Conservation (phyloP, 495 filamentous ascomycete genomes). For the Penicillium maclennaniae region DNA sequence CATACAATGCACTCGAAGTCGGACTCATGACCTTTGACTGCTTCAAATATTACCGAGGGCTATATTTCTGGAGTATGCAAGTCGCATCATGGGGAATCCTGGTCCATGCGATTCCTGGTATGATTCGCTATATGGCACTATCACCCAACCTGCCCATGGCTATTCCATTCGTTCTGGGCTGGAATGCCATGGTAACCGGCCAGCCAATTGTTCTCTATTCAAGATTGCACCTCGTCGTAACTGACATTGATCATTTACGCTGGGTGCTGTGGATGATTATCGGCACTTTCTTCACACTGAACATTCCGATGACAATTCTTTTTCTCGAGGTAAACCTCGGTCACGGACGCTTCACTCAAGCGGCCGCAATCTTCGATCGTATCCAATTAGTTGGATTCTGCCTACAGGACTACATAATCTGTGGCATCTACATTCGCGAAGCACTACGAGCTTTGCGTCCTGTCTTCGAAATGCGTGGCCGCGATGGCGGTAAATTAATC, state of each 20-base stretch:
- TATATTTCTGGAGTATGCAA: constrained; percentile 41
- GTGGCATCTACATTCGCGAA: constrained; percentile 51
- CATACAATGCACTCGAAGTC: constrained; percentile 31
- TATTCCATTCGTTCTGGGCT: constrained; percentile 43
- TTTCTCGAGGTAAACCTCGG: constrained; percentile 33
- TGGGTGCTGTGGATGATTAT: constrained; percentile 54
- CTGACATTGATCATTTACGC: constrained; percentile 35
- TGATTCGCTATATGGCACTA: not conserved
- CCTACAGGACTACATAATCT: constrained; percentile 55
- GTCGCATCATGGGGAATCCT: constrained; percentile 29
- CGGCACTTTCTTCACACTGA: constrained; percentile 42
- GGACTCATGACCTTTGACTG: constrained; percentile 29
- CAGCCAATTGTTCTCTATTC: constrained; percentile 64
- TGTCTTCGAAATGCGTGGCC: constrained; percentile 23
- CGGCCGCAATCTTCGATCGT: constrained; percentile 46
- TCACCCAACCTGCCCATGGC: not conserved
- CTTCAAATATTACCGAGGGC: constrained; percentile 31
- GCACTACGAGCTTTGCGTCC: constrained; percentile 28
- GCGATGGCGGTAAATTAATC: constrained; percentile 34
- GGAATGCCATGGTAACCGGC: constrained; percentile 58
- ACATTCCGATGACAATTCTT: constrained; percentile 48
- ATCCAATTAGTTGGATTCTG: constrained; percentile 54
- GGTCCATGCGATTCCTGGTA: constrained; percentile 20
- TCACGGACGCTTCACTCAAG: constrained; percentile 21
- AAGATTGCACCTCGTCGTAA: constrained; percentile 56